phyloP scores from a whole-genome alignment of 2,329 filamentous ascomycete species.

The Colletotrichum caudatum region DNA sequence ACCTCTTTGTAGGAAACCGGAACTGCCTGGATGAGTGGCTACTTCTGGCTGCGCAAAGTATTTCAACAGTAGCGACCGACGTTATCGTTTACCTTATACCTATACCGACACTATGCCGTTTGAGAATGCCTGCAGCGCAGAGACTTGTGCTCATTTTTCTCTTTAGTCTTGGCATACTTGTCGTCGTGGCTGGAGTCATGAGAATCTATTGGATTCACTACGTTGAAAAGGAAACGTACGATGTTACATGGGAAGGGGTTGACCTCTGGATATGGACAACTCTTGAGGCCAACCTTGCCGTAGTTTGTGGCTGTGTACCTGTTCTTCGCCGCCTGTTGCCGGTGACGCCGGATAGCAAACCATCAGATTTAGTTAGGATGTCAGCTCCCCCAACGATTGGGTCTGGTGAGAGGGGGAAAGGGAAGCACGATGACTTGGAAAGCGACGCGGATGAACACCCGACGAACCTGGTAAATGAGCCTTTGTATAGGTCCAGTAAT shows the following conservation, averaged over 20 bases:
- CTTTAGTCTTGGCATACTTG: conserved; percentile 53
- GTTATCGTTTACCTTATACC: conserved; percentile 54
- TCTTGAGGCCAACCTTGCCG: conserved; percentile 56
- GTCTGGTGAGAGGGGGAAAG: not conserved
- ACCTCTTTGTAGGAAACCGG: conserved; percentile 34
- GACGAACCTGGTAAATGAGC: not conserved
- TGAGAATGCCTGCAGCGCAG: conserved; percentile 50
- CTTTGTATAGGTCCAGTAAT: not conserved
- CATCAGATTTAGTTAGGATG: not conserved
- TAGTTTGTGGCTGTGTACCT: conserved; percentile 56
- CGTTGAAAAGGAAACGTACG: conserved; percentile 50
- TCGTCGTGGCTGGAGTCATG: conserved; percentile 53
- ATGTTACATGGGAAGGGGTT: conserved; percentile 57
- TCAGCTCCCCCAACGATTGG: not conserved
- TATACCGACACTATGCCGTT: conserved; percentile 50
- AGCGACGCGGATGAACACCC: not conserved
- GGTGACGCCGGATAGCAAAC: not conserved
- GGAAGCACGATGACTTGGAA: not conserved
- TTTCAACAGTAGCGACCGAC: conserved; percentile 50
- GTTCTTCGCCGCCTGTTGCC: conserved; percentile 47
- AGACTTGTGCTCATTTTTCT: conserved; percentile 52
- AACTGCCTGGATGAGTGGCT: conserved; percentile 50
- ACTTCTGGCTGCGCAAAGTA: conserved; percentile 49
- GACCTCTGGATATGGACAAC: conserved; percentile 58
- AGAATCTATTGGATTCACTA: conserved; percentile 52